A percentile compares a stretch with the other conserved stretches of the same genome.
Conservation (phyloP, 805 yeast genomes). For the Candida broadrunensis region DNA sequence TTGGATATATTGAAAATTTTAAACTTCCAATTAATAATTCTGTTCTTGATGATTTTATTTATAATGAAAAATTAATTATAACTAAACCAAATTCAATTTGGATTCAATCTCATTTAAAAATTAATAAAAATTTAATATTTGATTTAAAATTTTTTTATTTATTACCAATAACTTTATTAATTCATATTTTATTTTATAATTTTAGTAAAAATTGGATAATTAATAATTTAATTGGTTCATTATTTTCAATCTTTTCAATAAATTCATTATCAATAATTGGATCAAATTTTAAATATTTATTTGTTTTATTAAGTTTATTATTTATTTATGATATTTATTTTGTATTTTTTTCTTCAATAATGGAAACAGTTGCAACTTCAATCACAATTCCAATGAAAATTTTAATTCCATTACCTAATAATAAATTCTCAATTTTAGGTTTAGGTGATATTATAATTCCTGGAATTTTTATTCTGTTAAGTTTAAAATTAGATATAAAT, state of each 20-base stretch:
- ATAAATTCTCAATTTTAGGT: slow-evolving; percentile 46
- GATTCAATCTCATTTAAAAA: neutral
- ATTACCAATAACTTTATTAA: slow-evolving; percentile 11
- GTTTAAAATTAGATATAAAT: slow-evolving; percentile 54
- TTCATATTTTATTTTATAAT: slow-evolving; percentile 1
- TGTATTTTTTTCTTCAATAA: slow-evolving; percentile 60
- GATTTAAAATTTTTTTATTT: slow-evolving; percentile 15
- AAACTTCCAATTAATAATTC: slow-evolving; percentile 23
- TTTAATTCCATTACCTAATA: slow-evolving; percentile 34
- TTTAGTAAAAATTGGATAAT: slow-evolving; percentile 12
- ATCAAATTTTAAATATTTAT: slow-evolving; percentile 42
- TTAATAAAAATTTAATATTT: slow-evolving; percentile 12
- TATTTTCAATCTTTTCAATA: slow-evolving; percentile 44
- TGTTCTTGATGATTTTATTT: slow-evolving; percentile 14
- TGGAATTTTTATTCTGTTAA: slow-evolving; percentile 49
- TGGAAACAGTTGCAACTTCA: slow-evolving; percentile 59
- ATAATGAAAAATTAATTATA: slow-evolving; percentile 2
- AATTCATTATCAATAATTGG: slow-evolving; percentile 14
- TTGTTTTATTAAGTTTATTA: slow-evolving; percentile 44
- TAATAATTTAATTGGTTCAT: slow-evolving; percentile 40
- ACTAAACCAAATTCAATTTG: slow-evolving; percentile 3
- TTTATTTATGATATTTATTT: slow-evolving; percentile 65
- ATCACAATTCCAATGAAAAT: slow-evolving; percentile 51
- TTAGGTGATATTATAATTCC: slow-evolving; percentile 68
- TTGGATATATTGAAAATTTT: slow-evolving; percentile 30